phyloP scores from a whole-genome alignment of 345 rosid species.

The Populus davidiana region DNA sequence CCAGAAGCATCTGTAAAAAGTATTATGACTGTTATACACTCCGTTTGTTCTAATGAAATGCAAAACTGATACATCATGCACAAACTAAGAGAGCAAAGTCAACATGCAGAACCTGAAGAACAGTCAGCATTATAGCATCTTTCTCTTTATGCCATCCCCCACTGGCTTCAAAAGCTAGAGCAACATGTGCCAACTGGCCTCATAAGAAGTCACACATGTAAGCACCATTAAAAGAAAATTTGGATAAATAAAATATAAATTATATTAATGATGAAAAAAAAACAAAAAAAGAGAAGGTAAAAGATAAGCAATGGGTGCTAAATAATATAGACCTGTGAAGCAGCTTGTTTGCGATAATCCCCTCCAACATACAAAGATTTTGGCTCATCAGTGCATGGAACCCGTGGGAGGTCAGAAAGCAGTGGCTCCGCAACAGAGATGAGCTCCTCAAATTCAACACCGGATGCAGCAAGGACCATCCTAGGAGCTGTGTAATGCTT shows the following conservation, averaged over 20 bases:
- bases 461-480: conserved; percentile 82
- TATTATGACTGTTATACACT: neutral
- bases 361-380: conserved; percentile 84
- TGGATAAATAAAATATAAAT: no score
- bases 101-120: conserved; percentile 68
- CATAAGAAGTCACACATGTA: neutral
- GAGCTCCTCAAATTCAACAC: conserved; percentile 77
- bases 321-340: conserved; percentile 58
- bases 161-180: conserved; percentile 86
- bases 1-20: conserved; percentile 73
- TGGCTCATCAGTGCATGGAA: conserved; percentile 47
- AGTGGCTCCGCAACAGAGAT: conserved; percentile 79
- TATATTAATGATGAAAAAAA: neutral
- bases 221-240: neutral
- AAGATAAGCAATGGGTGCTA: no score
- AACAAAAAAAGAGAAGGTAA: neutral
- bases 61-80: neutral
- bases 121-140: conserved; percentile 71
- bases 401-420: conserved; percentile 67
- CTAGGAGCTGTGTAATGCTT: conserved; percentile 77
- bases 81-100: neutral
- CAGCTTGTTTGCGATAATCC: conserved; percentile 78
- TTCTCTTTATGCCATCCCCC: conserved; percentile 79
- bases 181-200: conserved; percentile 65
- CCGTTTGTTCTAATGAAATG: neutral